Evolutionary conservation across 768 basidiomycete species (phyloP).

Genomic region (Pisolithus sp.): DNA sequence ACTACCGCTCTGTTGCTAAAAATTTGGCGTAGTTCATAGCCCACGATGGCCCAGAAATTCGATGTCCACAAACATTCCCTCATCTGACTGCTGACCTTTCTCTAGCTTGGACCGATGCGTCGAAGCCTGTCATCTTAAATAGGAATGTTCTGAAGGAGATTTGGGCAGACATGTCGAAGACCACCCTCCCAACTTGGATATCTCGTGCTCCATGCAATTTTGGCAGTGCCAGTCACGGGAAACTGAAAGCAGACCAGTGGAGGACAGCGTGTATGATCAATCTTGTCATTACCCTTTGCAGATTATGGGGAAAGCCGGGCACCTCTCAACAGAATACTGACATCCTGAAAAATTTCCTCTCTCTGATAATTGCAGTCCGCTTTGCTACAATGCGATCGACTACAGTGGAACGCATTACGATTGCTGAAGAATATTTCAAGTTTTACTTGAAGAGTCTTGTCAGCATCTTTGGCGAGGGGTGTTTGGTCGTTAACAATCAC

Average conservation of each 20-base stretch:
- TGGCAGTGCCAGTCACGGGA: slow-evolving; percentile 27
- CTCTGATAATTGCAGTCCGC: neutral
- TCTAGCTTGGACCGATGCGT: neutral
- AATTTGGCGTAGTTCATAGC: neutral
- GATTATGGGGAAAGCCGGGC: slow-evolving; percentile 18
- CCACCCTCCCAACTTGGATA: slow-evolving; percentile 14
- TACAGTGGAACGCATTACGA: neutral
- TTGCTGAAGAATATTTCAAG: neutral
- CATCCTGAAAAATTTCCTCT: neutral
- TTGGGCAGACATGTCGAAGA: slow-evolving; percentile 2
- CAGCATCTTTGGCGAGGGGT: neutral
- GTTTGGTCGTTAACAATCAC: slow-evolving; percentile 29
- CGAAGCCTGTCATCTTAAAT: neutral
- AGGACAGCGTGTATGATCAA: slow-evolving; percentile 16
- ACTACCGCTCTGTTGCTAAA: no score
- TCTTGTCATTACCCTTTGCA: slow-evolving; percentile 23
- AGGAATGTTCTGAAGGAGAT: neutral
- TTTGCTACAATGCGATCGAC: neutral
- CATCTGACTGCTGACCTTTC: neutral
- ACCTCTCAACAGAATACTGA: neutral
- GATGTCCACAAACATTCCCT: neutral
- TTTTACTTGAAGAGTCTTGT: neutral
- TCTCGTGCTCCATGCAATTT: slow-evolving; percentile 25
- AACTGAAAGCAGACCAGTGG: slow-evolving; percentile 28
- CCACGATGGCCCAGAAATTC: neutral